Evolutionary conservation across 805 yeast species (phyloP).

Genomic region (Pichia membranifaciens): DNA sequence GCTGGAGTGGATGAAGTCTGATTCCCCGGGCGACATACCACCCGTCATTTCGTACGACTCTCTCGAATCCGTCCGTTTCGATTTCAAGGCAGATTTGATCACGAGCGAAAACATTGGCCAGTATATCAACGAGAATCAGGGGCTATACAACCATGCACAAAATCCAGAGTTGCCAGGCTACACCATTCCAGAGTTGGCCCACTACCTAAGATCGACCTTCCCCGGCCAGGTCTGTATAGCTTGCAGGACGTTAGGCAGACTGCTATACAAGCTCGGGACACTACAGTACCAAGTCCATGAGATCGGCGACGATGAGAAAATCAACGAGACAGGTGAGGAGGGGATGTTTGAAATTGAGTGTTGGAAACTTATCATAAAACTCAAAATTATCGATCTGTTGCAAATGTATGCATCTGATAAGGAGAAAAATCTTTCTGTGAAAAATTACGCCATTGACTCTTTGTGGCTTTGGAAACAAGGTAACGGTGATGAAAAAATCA

Average conservation of each 20-base stretch:
- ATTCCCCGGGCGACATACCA: slow-evolving; percentile 37
- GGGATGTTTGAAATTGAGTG: slow-evolving; percentile 46
- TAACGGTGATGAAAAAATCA: slow-evolving; percentile 34
- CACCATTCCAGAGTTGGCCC: slow-evolving; percentile 76
- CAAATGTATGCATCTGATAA: slow-evolving; percentile 64
- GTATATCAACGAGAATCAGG: slow-evolving; percentile 34
- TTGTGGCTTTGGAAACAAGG: slow-evolving; percentile 79
- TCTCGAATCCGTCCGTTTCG: slow-evolving; percentile 74
- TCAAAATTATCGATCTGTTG: slow-evolving; percentile 59
- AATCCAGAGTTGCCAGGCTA: slow-evolving; percentile 90
- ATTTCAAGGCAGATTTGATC: slow-evolving; percentile 75
- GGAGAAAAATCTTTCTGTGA: slow-evolving; percentile 58
- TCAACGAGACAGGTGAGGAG: slow-evolving; percentile 28
- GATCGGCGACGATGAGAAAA: slow-evolving; percentile 29
- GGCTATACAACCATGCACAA: slow-evolving; percentile 88
- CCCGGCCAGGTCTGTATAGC: slow-evolving; percentile 86
- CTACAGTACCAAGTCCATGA: slow-evolving; percentile 41
- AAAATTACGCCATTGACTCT: slow-evolving; percentile 83
- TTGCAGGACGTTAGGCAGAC: slow-evolving; percentile 80
- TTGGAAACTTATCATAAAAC: slow-evolving; percentile 66
- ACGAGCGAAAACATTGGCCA: slow-evolving; percentile 28
- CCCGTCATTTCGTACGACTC: slow-evolving; percentile 41
- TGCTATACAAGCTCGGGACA: slow-evolving; percentile 71
- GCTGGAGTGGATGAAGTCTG: slow-evolving; percentile 85
- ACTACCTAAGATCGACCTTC: slow-evolving; percentile 68